Conservation (phyloP, 805 yeast species). For the Groenewaldozyma salmanticensis region DNA sequence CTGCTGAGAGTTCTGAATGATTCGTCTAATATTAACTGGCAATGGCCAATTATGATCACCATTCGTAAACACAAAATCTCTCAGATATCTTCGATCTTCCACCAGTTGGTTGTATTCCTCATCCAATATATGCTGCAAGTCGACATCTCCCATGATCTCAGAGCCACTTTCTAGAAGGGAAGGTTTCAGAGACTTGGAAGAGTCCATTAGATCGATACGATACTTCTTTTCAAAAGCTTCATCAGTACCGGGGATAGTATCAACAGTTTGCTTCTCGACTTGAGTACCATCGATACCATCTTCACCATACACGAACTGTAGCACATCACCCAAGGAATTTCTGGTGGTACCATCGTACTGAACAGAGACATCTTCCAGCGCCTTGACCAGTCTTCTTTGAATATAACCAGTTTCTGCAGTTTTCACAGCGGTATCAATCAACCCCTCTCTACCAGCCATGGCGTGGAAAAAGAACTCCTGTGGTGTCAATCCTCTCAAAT, state of each 20-base stretch:
- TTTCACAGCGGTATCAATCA: conserved; percentile 98
- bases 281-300: conserved; percentile 98
- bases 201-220: conserved; percentile 75
- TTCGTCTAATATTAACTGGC: conserved; percentile 95
- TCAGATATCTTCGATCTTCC: conserved; percentile 67
- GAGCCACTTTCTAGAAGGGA: conserved; percentile 78
- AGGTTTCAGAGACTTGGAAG: conserved; percentile 52
- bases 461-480: conserved; percentile 99
- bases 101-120: conserved; percentile 72
- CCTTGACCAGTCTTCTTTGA: conserved; percentile 95
- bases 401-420: conserved; percentile 99
- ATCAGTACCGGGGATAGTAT: conserved; percentile 90
- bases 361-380: conserved; percentile 94
- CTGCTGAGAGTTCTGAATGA: conserved; percentile 93
- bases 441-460: conserved; percentile 99
- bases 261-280: conserved; percentile 92
- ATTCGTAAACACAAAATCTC: conserved; percentile 72
- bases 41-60: conserved; percentile 98
- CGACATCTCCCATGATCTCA: conserved; percentile 83
- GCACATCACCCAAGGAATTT: conserved; percentile 92
- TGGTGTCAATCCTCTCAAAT: conserved; percentile 93
- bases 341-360: conserved; percentile 98
- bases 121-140: conserved; percentile 71
- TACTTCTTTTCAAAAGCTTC: conserved; percentile 72
- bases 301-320: conserved; percentile 96